phyloP scores from a whole-genome alignment of 2,329 filamentous ascomycete genomes.

The Bipolaris oryzae region DNA sequence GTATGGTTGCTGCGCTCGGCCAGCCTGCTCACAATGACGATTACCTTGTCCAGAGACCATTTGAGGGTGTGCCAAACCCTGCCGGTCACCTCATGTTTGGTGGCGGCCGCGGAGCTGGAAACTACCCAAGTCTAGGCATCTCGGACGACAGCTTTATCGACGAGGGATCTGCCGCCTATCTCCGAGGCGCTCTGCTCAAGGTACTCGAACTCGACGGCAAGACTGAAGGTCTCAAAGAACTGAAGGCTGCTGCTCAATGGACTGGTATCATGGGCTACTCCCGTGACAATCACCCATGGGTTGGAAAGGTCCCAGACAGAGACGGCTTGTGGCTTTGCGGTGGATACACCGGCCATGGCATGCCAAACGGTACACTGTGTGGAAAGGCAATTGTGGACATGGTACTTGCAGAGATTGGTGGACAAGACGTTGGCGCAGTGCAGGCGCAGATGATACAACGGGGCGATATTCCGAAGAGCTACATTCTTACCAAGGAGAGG shows the following conservation, averaged over 20 bases:
- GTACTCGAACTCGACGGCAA: slow-evolving; percentile 45
- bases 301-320: slow-evolving; percentile 67
- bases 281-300: slow-evolving; percentile 71
- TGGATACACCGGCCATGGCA: slow-evolving; percentile 75
- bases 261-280: slow-evolving; percentile 79
- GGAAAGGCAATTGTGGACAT: slow-evolving; percentile 68
- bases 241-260: slow-evolving; percentile 64
- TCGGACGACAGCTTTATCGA: slow-evolving; percentile 67
- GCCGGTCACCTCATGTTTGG: slow-evolving; percentile 71
- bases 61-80: slow-evolving; percentile 48
- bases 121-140: slow-evolving; percentile 58
- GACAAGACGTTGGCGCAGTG: slow-evolving; percentile 38
- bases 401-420: slow-evolving; percentile 54
- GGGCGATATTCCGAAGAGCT: slow-evolving; percentile 46
- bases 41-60: slow-evolving; percentile 74
- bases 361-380: slow-evolving; percentile 73
- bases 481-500: slow-evolving; percentile 47
- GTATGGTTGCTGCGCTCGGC: slow-evolving; percentile 62
- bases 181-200: slow-evolving; percentile 55
- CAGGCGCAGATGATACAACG: slow-evolving; percentile 41
- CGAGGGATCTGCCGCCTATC: slow-evolving; percentile 59
- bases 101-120: slow-evolving; percentile 66
- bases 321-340: slow-evolving; percentile 67
- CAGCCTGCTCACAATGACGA: slow-evolving; percentile 63
- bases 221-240: slow-evolving; percentile 49